phyloP scores from a whole-genome alignment of 352 stramenopile species.

The Thalassiosira mediterranea region DNA sequence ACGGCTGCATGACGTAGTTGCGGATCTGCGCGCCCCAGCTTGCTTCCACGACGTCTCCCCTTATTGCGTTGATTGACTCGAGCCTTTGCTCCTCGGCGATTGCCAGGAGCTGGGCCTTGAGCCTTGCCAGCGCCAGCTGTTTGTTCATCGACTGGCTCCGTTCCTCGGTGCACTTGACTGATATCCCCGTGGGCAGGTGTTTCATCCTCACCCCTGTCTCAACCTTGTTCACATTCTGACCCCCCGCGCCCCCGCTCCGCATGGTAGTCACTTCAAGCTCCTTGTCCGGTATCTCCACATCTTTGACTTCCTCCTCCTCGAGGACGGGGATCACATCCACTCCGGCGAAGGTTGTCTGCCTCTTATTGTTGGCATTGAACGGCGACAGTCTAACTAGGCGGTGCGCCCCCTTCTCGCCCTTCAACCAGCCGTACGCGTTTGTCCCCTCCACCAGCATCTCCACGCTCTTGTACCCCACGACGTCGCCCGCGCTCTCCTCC shows the following conservation, averaged over 20 bases:
- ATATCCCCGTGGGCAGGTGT: conserved; percentile 92
- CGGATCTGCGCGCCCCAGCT: conserved; percentile 92
- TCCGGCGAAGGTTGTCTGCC: conserved; percentile 94
- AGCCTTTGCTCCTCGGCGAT: conserved; percentile 84
- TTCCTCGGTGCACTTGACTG: conserved; percentile 93
- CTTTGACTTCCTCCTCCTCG: conserved; percentile 64
- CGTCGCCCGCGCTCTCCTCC: conserved; percentile 81
- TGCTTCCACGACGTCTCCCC: conserved; percentile 85
- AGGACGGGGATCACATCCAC: conserved; percentile 86
- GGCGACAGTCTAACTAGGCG: conserved; percentile 93
- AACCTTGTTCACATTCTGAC: conserved; percentile 97
- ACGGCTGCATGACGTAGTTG: conserved; percentile 96
- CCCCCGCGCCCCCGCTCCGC: conserved; percentile 90
- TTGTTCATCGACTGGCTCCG: conserved; percentile 94
- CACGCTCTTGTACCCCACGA: conserved; percentile 88
- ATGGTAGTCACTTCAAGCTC: conserved; percentile 95
- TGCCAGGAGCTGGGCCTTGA: conserved; percentile 85
- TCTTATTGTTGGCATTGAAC: conserved; percentile 93
- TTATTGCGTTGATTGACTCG: conserved; percentile 80
- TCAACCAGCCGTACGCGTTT: conserved; percentile 92
- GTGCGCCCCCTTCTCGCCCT: conserved; percentile 94
- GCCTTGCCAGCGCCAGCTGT: conserved; percentile 88
- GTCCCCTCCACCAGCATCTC: conserved; percentile 81
- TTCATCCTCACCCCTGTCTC: conserved; percentile 95
- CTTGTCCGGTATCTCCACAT: conserved; percentile 66